Base-by-base conservation (phyloP, 495 filamentous ascomycete species). In the Podospora australis region DNA sequence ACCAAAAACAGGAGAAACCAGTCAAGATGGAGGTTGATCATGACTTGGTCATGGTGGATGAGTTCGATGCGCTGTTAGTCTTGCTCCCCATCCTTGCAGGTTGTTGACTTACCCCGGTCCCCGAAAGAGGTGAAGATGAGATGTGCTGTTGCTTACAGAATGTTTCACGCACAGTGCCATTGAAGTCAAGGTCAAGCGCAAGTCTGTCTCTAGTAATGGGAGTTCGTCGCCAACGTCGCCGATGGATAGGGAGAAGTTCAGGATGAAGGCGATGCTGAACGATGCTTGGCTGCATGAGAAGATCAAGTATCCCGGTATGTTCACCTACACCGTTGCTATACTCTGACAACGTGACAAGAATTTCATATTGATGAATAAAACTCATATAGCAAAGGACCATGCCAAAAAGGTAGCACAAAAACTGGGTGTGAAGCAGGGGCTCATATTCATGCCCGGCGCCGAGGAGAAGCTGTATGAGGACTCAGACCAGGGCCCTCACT, bases 371-470 rank as follows among this genome's bases (percentile, higher is more conserved):
- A 23, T 56, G 28, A 41, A 24, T 4, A 6, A n/a, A n/a, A n/a
- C n/a, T n/a, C n/a, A n/a, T n/a, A n/a, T 22, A 90, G 89, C 88
- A 24, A 95, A 92, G 62, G 72, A 82, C 51, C 87, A 96, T 63
- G 88, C 86, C 34, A 78, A 77, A 50, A 82, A 78, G 35, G 86
- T 90, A 11, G 83, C 80, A 10, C 71, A 74, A 41, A 75, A 82
- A 46, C 78, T 95, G 22, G 77, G 76, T 3, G 70, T 74, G 36
- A 63, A 70, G 19, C 57, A 70, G 41, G 88, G 88, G 23, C 56
- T 91, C 46, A 77, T 87, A 41, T 82, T 76, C 58, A 68, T 86
- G 7, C 66, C 71, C 7, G 79, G 78, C 16, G 66, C 70, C 20
- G 56, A 65, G n/a, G 63, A 71, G 21, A 54, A 58, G 21, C 63